Percentiles rank a stretch among this genome's conserved stretches.
Evolutionary conservation across 2,329 filamentous ascomycete genomes (phyloP).

Genomic region (Didymella segeticola): DNA sequence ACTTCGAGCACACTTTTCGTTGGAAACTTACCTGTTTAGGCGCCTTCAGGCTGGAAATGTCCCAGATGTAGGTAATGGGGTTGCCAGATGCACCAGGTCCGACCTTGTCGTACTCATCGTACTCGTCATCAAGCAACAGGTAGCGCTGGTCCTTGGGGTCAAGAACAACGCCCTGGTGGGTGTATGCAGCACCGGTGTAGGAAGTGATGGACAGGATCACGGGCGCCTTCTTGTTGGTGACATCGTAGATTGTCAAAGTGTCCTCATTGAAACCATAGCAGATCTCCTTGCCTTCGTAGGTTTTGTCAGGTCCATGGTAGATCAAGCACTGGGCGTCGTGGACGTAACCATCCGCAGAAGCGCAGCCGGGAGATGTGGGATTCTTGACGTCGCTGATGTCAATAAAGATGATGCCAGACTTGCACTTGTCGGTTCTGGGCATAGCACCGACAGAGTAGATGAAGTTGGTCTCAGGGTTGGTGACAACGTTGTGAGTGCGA

Average conservation of each 20-base stretch:
- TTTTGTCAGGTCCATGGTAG: slow-evolving; percentile 59
- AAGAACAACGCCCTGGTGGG: slow-evolving; percentile 64
- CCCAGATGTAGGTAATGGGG: slow-evolving; percentile 51
- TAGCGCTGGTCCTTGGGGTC: slow-evolving; percentile 45
- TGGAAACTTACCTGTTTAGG: too few relatives aligned
- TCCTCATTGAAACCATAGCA: slow-evolving; percentile 66
- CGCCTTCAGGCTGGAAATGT: slow-evolving; percentile 42
- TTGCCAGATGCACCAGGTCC: slow-evolving; percentile 44
- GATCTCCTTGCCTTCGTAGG: slow-evolving; percentile 59
- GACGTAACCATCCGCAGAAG: slow-evolving; percentile 63
- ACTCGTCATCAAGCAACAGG: slow-evolving; percentile 50
- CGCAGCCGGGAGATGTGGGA: slow-evolving; percentile 62
- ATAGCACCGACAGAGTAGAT: slow-evolving; percentile 48
- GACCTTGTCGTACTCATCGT: slow-evolving; percentile 48
- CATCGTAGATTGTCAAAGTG: slow-evolving; percentile 60
- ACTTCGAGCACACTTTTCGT: too few relatives aligned
- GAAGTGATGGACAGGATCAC: slow-evolving; percentile 61
- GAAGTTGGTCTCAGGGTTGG: slow-evolving; percentile 47
- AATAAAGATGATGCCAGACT: slow-evolving; percentile 65
- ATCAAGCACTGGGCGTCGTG: slow-evolving; percentile 68
- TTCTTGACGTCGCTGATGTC: slow-evolving; percentile 62
- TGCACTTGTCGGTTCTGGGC: slow-evolving; percentile 52
- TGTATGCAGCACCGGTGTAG: slow-evolving; percentile 65
- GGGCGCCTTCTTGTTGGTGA: slow-evolving; percentile 57
- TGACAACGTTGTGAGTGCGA: slow-evolving; percentile 49